Conservation (phyloP, 2,329 filamentous ascomycete species). For the Neopestalotiopsis sp. region DNA sequence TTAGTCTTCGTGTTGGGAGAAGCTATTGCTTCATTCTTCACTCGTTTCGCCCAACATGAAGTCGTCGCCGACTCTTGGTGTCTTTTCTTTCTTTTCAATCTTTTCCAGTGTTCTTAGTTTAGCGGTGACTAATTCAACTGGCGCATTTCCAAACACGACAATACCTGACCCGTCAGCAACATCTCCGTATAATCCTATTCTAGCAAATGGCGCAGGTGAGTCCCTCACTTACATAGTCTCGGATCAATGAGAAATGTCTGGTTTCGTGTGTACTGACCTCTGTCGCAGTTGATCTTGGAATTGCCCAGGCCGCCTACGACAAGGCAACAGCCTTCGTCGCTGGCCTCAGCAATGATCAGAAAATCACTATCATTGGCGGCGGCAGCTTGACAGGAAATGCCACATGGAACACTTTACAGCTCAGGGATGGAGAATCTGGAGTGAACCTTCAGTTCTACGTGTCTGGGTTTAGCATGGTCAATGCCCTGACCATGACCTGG, state of each 20-base stretch:
- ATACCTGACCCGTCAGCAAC: neutral
- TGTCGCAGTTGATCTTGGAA: conserved; percentile 16
- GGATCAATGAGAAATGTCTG: neutral
- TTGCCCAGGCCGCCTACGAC: conserved; percentile 9
- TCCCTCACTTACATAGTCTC: neutral
- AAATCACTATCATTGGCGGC: conserved; percentile 11
- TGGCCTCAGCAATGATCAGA: conserved; percentile 4
- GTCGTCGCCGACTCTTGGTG: neutral
- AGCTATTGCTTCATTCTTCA: neutral
- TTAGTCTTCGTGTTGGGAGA: neutral
- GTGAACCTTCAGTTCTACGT: conserved; percentile 24
- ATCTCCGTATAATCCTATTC: conserved; percentile 3
- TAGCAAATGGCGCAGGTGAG: conserved; percentile 3
- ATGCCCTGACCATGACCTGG: conserved; percentile 28
- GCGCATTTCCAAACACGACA: neutral
- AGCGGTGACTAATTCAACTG: neutral
- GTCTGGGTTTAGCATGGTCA: conserved; percentile 25
- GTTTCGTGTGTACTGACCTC: neutral
- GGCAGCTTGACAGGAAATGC: neutral
- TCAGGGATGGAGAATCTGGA: conserved; percentile 26
- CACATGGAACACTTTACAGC: conserved; percentile 4
- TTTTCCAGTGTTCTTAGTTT: conserved; percentile 1
- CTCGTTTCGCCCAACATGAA: neutral
- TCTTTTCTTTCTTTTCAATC: neutral
- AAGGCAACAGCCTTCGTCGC: conserved; percentile 16